These are phyloP conservation scores for Fusarium globosum DNA, from an alignment of 2,329 filamentous ascomycete genomes.

Conservation along the genomic window DNA sequence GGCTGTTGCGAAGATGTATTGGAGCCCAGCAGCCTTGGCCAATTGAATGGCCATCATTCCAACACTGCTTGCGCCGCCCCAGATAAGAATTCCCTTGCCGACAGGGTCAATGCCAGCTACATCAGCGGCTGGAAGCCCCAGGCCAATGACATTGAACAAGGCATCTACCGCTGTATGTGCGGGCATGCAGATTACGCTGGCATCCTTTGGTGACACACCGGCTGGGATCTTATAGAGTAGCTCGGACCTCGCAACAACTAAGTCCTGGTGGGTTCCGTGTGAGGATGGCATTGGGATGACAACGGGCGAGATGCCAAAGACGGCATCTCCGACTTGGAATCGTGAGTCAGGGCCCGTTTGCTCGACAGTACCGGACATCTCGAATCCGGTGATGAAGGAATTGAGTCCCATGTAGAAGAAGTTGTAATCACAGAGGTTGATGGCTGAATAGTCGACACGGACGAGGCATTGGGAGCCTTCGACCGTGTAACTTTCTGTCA, in stretches of 20 bases:
- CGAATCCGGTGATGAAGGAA: neutral
- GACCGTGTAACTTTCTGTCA: neutral
- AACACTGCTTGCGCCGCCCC: neutral
- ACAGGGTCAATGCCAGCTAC: neutral
- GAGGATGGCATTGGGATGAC: neutral
- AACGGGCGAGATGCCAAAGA: neutral
- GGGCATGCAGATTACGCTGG: neutral
- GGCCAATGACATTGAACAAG: neutral
- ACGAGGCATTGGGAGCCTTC: neutral
- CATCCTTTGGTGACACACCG: neutral
- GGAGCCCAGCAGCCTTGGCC: neutral
- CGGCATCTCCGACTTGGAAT: neutral
- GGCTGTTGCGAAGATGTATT: neutral
- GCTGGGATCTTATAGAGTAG: neutral
- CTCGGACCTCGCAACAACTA: neutral
- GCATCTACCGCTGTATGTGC: neutral
- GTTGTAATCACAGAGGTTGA: neutral
- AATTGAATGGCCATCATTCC: neutral
- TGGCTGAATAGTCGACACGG: neutral
- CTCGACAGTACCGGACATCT: neutral
- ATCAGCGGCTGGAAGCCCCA: neutral
- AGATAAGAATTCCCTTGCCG: neutral
- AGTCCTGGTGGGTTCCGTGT: neutral
- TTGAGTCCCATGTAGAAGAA: neutral
- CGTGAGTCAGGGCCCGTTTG: fast-evolving